Evolutionary conservation across 192 early-diverging fungal species (phyloP).

Genomic region (Neocallimastix lanati): DNA sequence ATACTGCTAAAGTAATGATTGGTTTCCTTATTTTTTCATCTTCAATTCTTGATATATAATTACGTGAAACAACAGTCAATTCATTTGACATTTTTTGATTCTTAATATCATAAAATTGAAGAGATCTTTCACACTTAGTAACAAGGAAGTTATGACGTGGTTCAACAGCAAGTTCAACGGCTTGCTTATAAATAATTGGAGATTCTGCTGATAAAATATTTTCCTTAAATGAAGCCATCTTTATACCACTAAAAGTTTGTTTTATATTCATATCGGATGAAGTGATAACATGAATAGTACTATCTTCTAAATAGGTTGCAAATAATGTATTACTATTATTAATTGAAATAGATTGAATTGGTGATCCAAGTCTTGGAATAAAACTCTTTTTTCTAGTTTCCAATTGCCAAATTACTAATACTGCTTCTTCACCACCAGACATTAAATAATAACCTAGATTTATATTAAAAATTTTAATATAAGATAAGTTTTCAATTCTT

Average conservation of each 20-base stretch:
- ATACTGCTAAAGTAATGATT: conserved; percentile 47
- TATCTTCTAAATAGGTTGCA: conserved; percentile 51
- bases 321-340: conserved; percentile 51
- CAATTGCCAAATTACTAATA: conserved; percentile 75
- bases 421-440: conserved; percentile 77
- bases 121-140: conserved; percentile 47
- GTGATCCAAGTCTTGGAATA: conserved; percentile 58
- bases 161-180: conserved; percentile 49
- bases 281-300: conserved; percentile 52
- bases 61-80: conserved; percentile 27
- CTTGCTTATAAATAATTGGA: conserved; percentile 2
- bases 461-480: no score
- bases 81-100: background rate
- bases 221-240: conserved; percentile 25
- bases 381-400: conserved; percentile 48
- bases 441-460: conserved; percentile 45
- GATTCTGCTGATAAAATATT: background rate
- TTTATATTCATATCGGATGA: conserved; percentile 37
- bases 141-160: conserved; percentile 55
- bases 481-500: no score
- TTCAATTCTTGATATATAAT: conserved; percentile 20
- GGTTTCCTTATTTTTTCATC: conserved; percentile 20
- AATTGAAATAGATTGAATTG: conserved; percentile 51
- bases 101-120: conserved; percentile 61
- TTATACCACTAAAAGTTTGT: conserved; percentile 52